Base-by-base conservation (phyloP, 2,329 filamentous ascomycete species). In the Phialocephala subalpina region DNA sequence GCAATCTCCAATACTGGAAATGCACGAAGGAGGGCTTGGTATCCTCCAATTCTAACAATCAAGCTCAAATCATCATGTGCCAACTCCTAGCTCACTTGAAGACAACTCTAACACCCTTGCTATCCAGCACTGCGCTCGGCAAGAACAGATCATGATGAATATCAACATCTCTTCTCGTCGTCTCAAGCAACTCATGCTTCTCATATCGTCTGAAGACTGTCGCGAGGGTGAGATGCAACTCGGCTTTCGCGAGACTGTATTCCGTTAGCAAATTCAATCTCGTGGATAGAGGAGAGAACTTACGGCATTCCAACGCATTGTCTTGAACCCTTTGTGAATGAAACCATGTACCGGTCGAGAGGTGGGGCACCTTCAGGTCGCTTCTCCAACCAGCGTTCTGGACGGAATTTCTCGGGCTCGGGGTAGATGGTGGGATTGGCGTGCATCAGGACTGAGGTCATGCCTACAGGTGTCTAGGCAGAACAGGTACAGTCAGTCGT, bases 331-430 rank as follows among this genome's bases (percentile, higher is more conserved):
- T 72, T 72, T 1, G 58, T 42, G 36, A 74, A 74, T 1, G 66
- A 22, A 3, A 73, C 70, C 11, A 73, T n/a, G 35, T 74, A 73
- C 9, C 64, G 45, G 18, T 72, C 67, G 1, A 71, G 66, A 1
- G 58, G 42, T 9, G 62, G 57, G 9, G 57, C 64, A 14, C 60
- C 52, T n/a, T 12, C 73, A 67, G 64, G 75, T 74, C 5, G 72
- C 71, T 45, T 75, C 75, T 65, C 60, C 1, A 63, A 74, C 72
- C 72, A 74, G 2, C 71, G 67, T 16, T 70, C 62, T 0, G 72
- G 71, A 70, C 22, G 25, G 25, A 53, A 74, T 0, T 40, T 45
- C 1, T 62, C 20, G 0, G 70, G 52, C 2, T 60, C 27, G 1
- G 71, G 69, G 42, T 71, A 74, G 35, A 73, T 69, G 1, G 8